Evolutionary conservation across 1,139 yeast species (phyloP).

Genomic region (Suhomyces panamericanus): DNA sequence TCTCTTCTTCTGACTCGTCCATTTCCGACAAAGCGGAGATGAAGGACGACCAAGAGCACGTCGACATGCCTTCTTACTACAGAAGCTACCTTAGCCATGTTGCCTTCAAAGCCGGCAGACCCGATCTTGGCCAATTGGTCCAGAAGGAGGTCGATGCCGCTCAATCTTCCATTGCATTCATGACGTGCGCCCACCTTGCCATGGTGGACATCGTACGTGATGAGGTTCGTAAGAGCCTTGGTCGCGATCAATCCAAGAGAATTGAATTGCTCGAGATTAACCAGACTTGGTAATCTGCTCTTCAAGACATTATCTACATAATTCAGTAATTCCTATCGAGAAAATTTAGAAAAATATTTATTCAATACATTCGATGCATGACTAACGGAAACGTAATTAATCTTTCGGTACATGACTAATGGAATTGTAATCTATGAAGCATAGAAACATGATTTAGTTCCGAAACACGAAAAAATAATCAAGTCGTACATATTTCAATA

Average conservation of each 20-base stretch:
- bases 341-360: no score
- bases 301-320: no score
- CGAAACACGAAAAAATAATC: no score
- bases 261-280: constrained; percentile 11
- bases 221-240: constrained; percentile 5
- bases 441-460: no score
- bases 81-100: constrained; percentile 18
- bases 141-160: constrained; percentile 30
- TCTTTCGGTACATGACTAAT: no score
- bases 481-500: no score
- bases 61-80: background rate
- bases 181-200: constrained; percentile 50
- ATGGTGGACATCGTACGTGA: constrained; percentile 46
- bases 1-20: background rate
- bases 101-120: constrained; percentile 42
- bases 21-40: background rate
- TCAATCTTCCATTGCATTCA: constrained; percentile 34
- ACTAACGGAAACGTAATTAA: no score
- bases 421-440: no score
- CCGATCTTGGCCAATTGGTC: constrained; percentile 39
- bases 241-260: constrained; percentile 3
- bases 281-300: constrained; percentile 7
- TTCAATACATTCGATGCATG: no score
- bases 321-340: no score
- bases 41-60: background rate